Evolutionary conservation across 805 yeast genomes (phyloP).

Genomic region (Spathaspora sp.): DNA sequence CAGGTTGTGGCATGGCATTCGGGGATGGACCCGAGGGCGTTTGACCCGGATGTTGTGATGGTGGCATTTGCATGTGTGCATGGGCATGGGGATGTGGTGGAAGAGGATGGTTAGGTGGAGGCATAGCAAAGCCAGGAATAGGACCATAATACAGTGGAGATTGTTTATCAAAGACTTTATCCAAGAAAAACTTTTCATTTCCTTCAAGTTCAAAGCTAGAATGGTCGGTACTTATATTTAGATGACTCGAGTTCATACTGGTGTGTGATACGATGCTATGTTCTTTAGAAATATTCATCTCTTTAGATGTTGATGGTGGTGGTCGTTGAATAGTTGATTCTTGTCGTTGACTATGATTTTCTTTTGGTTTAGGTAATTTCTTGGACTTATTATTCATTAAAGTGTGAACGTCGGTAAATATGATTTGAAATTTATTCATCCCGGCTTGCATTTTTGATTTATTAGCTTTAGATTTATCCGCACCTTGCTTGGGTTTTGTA

Average conservation of each 20-base stretch:
- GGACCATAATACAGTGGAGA: conserved; percentile 25
- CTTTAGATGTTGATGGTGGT: background rate
- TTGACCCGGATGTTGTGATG: background rate
- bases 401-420: conserved; percentile 37
- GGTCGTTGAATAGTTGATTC: background rate
- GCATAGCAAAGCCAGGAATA: conserved; percentile 18
- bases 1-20: conserved; percentile 6
- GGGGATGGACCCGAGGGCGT: background rate
- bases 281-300: conserved; percentile 20
- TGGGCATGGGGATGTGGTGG: conserved; percentile 4
- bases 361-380: conserved; percentile 6
- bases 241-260: conserved; percentile 26
- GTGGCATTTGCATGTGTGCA: background rate
- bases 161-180: conserved; percentile 36
- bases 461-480: conserved; percentile 8
- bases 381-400: conserved; percentile 19
- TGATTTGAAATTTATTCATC: conserved; percentile 45
- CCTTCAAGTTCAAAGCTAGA: conserved; percentile 39
- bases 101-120: conserved; percentile 16
- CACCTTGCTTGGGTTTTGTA: background rate
- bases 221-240: conserved; percentile 31
- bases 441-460: conserved; percentile 35
- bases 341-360: conserved; percentile 1
- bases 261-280: conserved; percentile 22
- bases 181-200: conserved; percentile 36